A percentile compares a stretch with the other conserved stretches of the same genome.
Conservation (phyloP, 805 yeast species). For the Candida krabiensis region DNA sequence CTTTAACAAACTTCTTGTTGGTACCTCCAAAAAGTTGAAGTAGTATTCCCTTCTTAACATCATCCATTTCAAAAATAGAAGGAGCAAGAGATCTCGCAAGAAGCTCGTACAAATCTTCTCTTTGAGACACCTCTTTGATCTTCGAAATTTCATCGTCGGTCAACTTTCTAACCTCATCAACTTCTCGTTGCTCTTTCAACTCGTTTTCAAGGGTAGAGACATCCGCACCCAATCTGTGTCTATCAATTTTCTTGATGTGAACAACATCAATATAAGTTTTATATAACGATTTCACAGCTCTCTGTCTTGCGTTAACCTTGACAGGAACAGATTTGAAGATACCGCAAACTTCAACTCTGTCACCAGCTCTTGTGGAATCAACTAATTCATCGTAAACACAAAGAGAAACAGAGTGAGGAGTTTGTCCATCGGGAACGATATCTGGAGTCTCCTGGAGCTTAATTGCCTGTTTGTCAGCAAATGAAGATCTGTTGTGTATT, state of each 20-base stretch:
- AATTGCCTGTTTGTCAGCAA: conserved; percentile 93
- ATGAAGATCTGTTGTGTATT: conserved; percentile 87
- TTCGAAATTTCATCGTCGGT: conserved; percentile 66
- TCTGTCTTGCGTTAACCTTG: conserved; percentile 78
- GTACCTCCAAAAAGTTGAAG: conserved; percentile 95
- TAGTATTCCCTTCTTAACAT: conserved; percentile 92
- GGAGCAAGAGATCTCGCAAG: conserved; percentile 93
- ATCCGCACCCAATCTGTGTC: conserved; percentile 78
- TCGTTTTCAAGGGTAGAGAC: conserved; percentile 65
- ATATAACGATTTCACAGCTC: conserved; percentile 79
- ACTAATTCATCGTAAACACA: conserved; percentile 96
- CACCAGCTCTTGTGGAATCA: conserved; percentile 95
- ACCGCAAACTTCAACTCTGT: conserved; percentile 92
- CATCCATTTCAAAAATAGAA: conserved; percentile 94
- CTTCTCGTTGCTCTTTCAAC: conserved; percentile 60
- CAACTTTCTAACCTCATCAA: conserved; percentile 72
- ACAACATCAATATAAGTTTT: conserved; percentile 95
- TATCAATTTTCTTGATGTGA: conserved; percentile 85
- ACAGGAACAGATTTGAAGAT: conserved; percentile 92
- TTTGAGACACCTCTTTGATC: conserved; percentile 58
- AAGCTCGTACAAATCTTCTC: conserved; percentile 82
- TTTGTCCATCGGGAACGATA: conserved; percentile 95
- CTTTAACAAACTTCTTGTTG: conserved; percentile 81
- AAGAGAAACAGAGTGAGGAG: conserved; percentile 92
- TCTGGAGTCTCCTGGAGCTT: conserved; percentile 83